Evolutionary conservation across 305 asterid genomes (phyloP), one percentile per base, ranked within the genome.

Genomic region (Plantago coronopus): DNA sequence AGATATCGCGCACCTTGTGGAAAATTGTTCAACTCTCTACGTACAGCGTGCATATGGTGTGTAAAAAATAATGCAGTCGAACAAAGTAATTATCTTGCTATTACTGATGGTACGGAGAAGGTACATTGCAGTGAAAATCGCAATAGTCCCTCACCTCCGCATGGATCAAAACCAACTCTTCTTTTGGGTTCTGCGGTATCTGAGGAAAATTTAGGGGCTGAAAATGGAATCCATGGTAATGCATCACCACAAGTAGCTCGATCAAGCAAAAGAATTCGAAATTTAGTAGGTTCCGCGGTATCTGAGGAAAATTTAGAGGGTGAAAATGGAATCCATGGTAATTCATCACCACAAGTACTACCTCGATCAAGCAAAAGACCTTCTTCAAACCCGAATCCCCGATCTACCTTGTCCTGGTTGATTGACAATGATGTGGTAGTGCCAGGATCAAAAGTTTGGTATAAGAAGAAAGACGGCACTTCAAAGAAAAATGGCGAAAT

Each of bases 321-420:
- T n/a, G n/a, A n/a, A n/a, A n/a, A n/a, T n/a, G 74, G 67, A 31
- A 46, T 29, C 44, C 50, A 65, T 73, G 74, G 68, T 48, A 72
- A 63, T 50, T 71, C 72, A 57, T 66, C 86, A 69, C 64, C 63
- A 54, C 44, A 67, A 20, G 60, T 65, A 17, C n/a, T n/a, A n/a
- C 66, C 74, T 62, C 74, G 70, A 61, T 73, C 88, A 22, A 76
- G 77, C 61, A 88, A 81, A 81, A 78, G 85, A 70, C 69, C 71
- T 66, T 72, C 95, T 73, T 67, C 81, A 63, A 70, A 69, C 62
- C 79, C 74, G 63, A 68, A 67, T 71, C 86, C 97, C 49, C 79
- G 84, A 61, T 83, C 83, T 54, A 68, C 78, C 51, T 78, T 87
- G 70, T 84, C 95, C 67, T 76, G 80, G 87, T 76, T 94, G 78